Conservation (phyloP, 164 flowering plant genomes). For the Dillenia turbinata region DNA sequence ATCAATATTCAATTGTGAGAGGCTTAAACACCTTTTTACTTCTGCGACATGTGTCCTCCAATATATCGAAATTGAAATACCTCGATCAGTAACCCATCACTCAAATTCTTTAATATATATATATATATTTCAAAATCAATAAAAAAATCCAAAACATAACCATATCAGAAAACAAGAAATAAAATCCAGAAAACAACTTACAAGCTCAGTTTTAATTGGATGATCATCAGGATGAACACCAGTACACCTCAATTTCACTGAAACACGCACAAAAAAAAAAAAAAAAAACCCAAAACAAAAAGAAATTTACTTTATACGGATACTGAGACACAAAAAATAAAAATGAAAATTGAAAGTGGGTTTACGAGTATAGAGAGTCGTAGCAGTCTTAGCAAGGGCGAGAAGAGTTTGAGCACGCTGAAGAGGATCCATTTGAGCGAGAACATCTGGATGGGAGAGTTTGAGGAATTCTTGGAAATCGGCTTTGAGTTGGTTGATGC, state of each 20-base stretch:
- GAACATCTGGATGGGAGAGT: conserved; percentile 43
- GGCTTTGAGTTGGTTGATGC: conserved; percentile 39
- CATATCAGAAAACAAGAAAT: background rate
- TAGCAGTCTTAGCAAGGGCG: conserved; percentile 55
- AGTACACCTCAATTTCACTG: conserved; percentile 79
- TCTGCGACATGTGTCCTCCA: too few species aligned
- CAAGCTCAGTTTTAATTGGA: conserved; percentile 72
- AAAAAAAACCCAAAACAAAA: background rate
- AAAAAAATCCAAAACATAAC: background rate
- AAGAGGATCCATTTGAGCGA: conserved; percentile 61
- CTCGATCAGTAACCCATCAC: conserved; percentile 1
- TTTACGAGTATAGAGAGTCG: conserved; percentile 56
- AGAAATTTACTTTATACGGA: background rate
- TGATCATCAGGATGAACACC: conserved; percentile 80
- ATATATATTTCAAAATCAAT: background rate
- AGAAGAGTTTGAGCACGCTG: conserved; percentile 64
- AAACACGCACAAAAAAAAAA: conserved; percentile 3
- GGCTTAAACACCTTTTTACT: too few species aligned
- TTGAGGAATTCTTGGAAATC: conserved; percentile 46
- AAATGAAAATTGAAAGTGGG: background rate
- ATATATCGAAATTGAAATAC: too few species aligned
- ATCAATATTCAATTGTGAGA: too few species aligned
- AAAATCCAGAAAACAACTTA: conserved; percentile 26
- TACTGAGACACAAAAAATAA: background rate
- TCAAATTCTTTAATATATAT: background rate